Base-by-base conservation (phyloP, 768 basidiomycete species). In the Russula earlei region DNA sequence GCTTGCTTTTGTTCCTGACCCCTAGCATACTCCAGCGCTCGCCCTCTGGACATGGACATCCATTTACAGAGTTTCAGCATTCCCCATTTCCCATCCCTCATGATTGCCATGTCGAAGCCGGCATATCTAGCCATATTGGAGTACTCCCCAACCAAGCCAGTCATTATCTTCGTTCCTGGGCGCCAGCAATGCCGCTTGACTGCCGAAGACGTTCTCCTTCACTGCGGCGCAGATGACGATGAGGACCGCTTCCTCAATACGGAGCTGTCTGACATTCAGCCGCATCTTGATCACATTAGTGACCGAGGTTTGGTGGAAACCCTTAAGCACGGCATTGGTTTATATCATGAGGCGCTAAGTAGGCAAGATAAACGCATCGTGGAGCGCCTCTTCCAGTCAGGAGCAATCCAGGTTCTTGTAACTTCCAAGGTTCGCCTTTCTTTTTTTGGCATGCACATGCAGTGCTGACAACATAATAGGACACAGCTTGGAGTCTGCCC, bases 91-190 rank as follows among this genome's bases (percentile, higher is more conserved):
- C 93, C 96, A 0, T 96, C 93, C 0, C 75, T 99, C 40, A 98
- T 99, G 95, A 91, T 98, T 57, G 81, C 93, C 43, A 98, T 99
- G 96, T 93, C 94, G 9, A 98, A 98, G 67, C 96, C 96, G 0
- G 90, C 95, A 0, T 98, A 97, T 68, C 80, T 98, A 7, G 85
- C 94, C 29, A 87, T 97, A 58, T 74, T 84, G 42, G 95, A 99
- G 66, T 84, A 92, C 61, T 85, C 96, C 0, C 78, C 83, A 0
- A 77, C 80, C 4, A 90, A 88, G 63, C 94, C 94, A 0, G 90
- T 92, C 60, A 86, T 98, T 63, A 72, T 90, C 59, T 98, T 98
- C 58, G 95, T 98, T 0, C 87, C 92, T 0, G 92, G 91, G 19
- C 79, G 95, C 19, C 84, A 91, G 52, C 96, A 99, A 68, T 96